Percentiles rank a stretch among this genome's conserved stretches.
Evolutionary conservation across 202 grass and related monocot genomes (phyloP).

Genomic region (Elaeis oleifera): DNA sequence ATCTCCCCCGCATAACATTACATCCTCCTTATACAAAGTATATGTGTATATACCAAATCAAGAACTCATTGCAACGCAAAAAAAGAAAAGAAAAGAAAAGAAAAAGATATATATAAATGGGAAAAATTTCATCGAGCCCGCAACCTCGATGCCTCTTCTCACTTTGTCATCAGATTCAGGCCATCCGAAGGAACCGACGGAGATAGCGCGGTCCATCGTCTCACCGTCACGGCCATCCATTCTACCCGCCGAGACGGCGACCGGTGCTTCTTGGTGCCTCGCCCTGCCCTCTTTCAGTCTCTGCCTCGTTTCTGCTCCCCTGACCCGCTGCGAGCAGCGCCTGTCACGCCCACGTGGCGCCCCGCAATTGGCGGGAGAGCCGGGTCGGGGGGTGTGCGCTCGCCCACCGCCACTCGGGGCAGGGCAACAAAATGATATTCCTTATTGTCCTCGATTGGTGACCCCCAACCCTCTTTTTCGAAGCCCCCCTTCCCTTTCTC

Average conservation of each 20-base stretch:
- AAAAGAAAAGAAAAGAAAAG: too few relatives aligned
- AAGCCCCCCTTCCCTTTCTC: too few relatives aligned
- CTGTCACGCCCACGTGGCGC: neutral
- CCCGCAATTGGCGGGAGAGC: neutral
- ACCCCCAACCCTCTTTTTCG: constrained; percentile 3
- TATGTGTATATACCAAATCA: too few relatives aligned
- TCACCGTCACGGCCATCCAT: neutral
- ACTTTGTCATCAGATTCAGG: too few relatives aligned
- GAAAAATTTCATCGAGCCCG: too few relatives aligned
- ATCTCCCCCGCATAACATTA: too few relatives aligned
- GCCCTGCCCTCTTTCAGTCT: neutral
- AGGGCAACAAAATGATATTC: constrained; percentile 18
- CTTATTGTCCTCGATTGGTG: constrained; percentile 12
- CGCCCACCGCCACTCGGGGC: constrained; percentile 2
- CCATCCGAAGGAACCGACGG: neutral
- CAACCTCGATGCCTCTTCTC: too few relatives aligned
- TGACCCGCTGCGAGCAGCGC: neutral
- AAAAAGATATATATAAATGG: too few relatives aligned
- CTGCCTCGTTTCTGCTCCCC: neutral
- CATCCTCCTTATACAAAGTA: too few relatives aligned
- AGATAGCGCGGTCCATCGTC: neutral
- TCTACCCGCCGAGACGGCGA: neutral
- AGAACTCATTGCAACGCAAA: too few relatives aligned
- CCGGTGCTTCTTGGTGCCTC: neutral
- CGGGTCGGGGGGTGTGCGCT: neutral